Base-by-base conservation (phyloP, 2,329 filamentous ascomycete genomes). In the Xylogone sp. region DNA sequence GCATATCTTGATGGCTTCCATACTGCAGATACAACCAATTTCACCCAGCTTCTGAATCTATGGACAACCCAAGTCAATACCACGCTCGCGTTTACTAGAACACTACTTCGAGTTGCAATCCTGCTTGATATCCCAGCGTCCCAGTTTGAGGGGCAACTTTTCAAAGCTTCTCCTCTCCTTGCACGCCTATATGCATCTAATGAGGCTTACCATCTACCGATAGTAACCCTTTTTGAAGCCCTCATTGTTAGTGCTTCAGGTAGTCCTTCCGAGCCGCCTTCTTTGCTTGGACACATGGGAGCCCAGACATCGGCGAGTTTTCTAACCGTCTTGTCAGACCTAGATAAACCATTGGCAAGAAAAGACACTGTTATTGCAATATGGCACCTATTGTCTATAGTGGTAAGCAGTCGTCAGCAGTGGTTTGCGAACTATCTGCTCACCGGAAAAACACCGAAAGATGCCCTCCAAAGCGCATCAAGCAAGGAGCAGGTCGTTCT, bases 361-460 rank as follows among this genome's bases (percentile, higher is more conserved):
- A 71, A 79, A 2, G 68, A 75, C 5, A 81, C 90, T 49, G 82
- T 87, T 42, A 79, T 82, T 42, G 76, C 78, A 7, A 86, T 90
- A 19, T 99, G 93, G 94, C 83, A 82, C 51, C 85, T 99, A 63
- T 83, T 97, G 49, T 88, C 92, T 2, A 85, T 87, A 2, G 86
- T 97, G 45, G 82, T 99, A 54, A 87, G 88, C 58, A 92, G 90
- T 65, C 86, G 90, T 56, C 94, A 99, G 66, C 92, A 96, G 65
- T 97, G 93, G 89, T 89, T 99, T 74, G 90, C 93, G 0, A 90
- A 96, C 55, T 96, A 92, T 64, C 77, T 99, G 8, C 82, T 97
- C 39, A 97, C 91, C 6, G 94, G 92, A 20, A 87, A 85, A 63
- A 90, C 90, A 0, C 91, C 93, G 3, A 83, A 88, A 55, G 84